Percentiles rank a stretch among this genome's conserved stretches.
phyloP scores from a whole-genome alignment of 139 green algal genomes.

The Haematococcus sp. region DNA sequence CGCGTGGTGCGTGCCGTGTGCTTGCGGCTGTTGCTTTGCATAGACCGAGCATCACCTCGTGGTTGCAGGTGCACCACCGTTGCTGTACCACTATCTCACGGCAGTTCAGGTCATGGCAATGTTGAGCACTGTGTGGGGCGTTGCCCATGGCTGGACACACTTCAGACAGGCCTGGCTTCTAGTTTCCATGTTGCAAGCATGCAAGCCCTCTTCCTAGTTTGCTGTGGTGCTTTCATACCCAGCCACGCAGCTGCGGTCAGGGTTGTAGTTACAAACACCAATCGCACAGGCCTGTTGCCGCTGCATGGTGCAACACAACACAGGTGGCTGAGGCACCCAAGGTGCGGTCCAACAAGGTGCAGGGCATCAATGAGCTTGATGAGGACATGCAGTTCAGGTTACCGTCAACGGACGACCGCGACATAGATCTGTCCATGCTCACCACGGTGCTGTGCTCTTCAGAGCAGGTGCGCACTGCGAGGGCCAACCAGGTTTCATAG shows the following conservation, averaged over 20 bases:
- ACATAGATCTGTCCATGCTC: slow-evolving; percentile 54
- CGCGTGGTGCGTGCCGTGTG: slow-evolving; percentile 29
- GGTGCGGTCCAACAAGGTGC: slow-evolving; percentile 39
- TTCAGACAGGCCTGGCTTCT: too few relatives aligned
- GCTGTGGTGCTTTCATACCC: too few relatives aligned
- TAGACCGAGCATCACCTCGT: background rate
- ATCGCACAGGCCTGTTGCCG: too few relatives aligned
- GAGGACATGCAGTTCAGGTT: slow-evolving; percentile 48
- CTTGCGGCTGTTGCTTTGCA: too few relatives aligned
- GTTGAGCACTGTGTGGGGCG: too few relatives aligned
- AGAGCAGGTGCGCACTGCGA: slow-evolving; percentile 49
- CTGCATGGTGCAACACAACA: too few relatives aligned
- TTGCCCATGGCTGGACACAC: too few relatives aligned
- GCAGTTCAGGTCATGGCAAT: background rate
- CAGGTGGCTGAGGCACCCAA: slow-evolving; percentile 51
- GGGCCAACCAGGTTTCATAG: background rate
- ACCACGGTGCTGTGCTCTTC: slow-evolving; percentile 45
- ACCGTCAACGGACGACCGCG: slow-evolving; percentile 24
- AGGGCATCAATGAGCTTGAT: slow-evolving; percentile 49
- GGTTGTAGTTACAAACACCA: background rate
- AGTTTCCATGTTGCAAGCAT: too few relatives aligned
- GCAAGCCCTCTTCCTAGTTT: too few relatives aligned
- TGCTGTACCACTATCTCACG: background rate
- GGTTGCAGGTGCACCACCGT: background rate
- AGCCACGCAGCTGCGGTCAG: too few relatives aligned